Evolutionary conservation across 805 yeast species (phyloP), one percentile per base, ranked within the genome.

Genomic region (Aciculoconidium aculeatum): DNA sequence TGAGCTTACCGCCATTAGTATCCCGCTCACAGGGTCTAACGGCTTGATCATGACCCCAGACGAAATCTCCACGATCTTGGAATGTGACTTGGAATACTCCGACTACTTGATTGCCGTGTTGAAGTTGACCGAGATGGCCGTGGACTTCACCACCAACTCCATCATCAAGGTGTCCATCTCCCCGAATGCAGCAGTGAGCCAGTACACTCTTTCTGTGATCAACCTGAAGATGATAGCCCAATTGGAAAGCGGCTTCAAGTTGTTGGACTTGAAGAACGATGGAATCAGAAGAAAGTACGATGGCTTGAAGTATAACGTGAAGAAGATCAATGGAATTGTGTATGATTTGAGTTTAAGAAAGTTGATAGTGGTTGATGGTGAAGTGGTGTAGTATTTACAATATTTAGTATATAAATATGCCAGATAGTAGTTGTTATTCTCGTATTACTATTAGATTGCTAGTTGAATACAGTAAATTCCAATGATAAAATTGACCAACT

Each of bases 241-340:
- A 21, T 42, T 50, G 27, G 55, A 49, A 30, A 37, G 25, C 5
- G 59, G 56, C 3, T 53, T 47, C 31, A 52, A 52, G 36, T 33
- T 40, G 26, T 39, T 53, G 27, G 58, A 53, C 36, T 47, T 53
- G 35, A 52, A 50, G 31, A 53, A 53, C 27, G 59, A 53, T 23
- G 36, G 26, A 10, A 30, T 53, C 12, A 34, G 59, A 31, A 41
- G 55, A 27, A 49, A 43, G 27, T 51, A 35, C 27, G 59, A 53
- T 24, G 55, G 53, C 9, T 40, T 53, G 34, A 53, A 53, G 39
- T 53, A 53, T 31, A 47, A 35, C 30, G 39, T 45, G 23, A 52
- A 53, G 32, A 47, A 49, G 31, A 30, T 52, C 11, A 52, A 51
- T 23, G 44, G 42, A 17, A 37, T 53, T 9, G 54, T 51, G 7